Base-by-base conservation (phyloP, 148 eudicot species). In the Vaccinium corymbosum region DNA sequence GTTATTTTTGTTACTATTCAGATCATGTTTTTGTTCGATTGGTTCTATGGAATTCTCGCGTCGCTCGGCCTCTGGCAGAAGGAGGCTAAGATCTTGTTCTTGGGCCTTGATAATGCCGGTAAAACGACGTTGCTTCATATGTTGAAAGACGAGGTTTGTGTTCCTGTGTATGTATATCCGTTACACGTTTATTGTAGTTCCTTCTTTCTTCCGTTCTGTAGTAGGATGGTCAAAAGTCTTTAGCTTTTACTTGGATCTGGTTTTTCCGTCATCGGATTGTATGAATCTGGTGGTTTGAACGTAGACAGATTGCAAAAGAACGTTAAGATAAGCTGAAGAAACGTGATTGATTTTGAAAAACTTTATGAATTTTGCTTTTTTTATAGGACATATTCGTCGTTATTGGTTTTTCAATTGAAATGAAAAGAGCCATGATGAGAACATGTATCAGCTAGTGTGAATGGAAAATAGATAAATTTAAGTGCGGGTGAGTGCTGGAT, bases 31-130 rank as follows among this genome's bases (percentile, higher is more conserved):
- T 76, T 90, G 85, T 57, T 89, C 42, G 92, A 90, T 86, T 90
- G 92, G 92, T 90, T 90, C 80, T 90, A 90, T 48, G 92, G 92
- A 13, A 82, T 90, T 15, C 80, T 90, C 19, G 88, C 91, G 12
- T 89, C 91, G 1, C 84, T 90, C 32, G 92, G 91, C 57, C 83
- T 90, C 38, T 89, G 89, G 89, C 91, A 89, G 22, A 90, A 90
- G 86, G 92, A 90, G 88, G 92, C 90, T 50, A 90, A 90, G 87
- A 88, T 90, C 81, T 61, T 90, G 86, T 90, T 90, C 82, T 78
- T 90, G 46, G 92, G 92, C 5, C 90, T 90, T 68, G 92, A 90
- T 86, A 90, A 90, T 85, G 87, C 92, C 79, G 91, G 92, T 9
- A 90, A 90, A 51, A 90, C 92, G 6, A 90, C 92, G 16, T 71